These are phyloP conservation scores for Yarrowia yakushimensis DNA, from an alignment of 805 yeast species.

Conservation along the genomic window DNA sequence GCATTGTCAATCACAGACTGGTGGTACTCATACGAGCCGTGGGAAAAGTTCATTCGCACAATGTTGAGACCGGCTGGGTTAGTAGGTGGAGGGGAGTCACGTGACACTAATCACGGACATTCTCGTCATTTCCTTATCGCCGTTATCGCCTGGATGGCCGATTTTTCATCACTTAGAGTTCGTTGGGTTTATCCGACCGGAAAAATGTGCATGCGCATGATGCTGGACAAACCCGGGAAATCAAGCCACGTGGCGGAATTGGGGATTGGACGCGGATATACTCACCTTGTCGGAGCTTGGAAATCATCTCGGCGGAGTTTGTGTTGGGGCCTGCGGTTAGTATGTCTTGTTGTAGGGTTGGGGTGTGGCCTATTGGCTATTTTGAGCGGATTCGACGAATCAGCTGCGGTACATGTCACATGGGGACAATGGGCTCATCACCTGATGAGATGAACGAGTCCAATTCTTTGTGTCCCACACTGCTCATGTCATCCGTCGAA, in stretches of 20 bases:
- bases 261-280: background rate
- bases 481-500: background rate
- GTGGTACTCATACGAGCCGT: slow-evolving; percentile 97
- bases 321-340: slow-evolving; percentile 74
- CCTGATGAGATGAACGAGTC: background rate
- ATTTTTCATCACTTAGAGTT: background rate
- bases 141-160: background rate
- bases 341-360: too few relatives aligned
- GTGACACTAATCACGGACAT: too few relatives aligned
- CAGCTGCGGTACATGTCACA: background rate
- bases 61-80: slow-evolving; percentile 86
- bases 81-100: too few relatives aligned
- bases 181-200: slow-evolving; percentile 24
- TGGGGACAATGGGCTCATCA: background rate
- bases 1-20: slow-evolving; percentile 95
- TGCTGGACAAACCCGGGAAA: slow-evolving; percentile 22
- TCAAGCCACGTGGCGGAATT: too few relatives aligned
- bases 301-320: slow-evolving; percentile 80
- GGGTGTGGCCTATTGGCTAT: too few relatives aligned
- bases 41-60: slow-evolving; percentile 98
- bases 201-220: slow-evolving; percentile 24
- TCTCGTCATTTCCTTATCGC: too few relatives aligned
- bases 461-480: background rate
- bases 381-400: background rate
- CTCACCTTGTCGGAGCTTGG: slow-evolving; percentile 69